Evolutionary conservation across 257 asterid genomes (phyloP).

Genomic region (Mitragyna speciosa): DNA sequence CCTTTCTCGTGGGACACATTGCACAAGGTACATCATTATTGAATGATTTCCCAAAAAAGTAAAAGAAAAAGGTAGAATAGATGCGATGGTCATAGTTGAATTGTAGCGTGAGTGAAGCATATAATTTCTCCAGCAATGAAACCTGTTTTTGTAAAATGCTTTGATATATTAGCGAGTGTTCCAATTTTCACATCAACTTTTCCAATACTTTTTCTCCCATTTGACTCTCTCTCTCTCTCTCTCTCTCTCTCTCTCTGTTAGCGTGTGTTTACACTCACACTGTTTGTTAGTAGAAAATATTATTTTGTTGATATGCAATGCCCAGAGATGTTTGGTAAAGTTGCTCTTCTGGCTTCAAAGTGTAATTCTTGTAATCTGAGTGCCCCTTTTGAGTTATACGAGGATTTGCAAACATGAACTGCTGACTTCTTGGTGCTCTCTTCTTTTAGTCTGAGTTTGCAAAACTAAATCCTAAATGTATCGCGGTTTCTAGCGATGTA

Average conservation of each 20-base stretch:
- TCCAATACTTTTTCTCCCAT: background rate
- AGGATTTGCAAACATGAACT: too few species aligned
- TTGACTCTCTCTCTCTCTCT: too few species aligned
- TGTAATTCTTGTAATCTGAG: too few species aligned
- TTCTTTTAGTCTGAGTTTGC: too few species aligned
- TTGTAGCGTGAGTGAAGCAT: background rate
- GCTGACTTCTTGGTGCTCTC: too few species aligned
- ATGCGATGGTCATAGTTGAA: background rate
- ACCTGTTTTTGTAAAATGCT: constrained; percentile 2
- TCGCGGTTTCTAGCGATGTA: too few species aligned
- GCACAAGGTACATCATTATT: constrained; percentile 21
- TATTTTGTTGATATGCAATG: background rate
- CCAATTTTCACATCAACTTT: background rate
- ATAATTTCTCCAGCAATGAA: background rate
- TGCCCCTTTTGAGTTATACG: too few species aligned
- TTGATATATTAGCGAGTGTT: background rate
- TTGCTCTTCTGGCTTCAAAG: too few species aligned
- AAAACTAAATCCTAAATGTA: too few species aligned
- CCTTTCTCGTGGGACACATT: background rate
- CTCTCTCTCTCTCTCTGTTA: too few species aligned
- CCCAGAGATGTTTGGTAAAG: background rate
- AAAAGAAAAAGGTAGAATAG: background rate
- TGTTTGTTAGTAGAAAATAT: background rate
- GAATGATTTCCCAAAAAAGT: background rate
- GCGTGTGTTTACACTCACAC: too few species aligned